A percentile compares a stretch with the other conserved stretches of the same genome.
phyloP scores from a whole-genome alignment of 306 rosid genomes.

The Fagus crenata region DNA sequence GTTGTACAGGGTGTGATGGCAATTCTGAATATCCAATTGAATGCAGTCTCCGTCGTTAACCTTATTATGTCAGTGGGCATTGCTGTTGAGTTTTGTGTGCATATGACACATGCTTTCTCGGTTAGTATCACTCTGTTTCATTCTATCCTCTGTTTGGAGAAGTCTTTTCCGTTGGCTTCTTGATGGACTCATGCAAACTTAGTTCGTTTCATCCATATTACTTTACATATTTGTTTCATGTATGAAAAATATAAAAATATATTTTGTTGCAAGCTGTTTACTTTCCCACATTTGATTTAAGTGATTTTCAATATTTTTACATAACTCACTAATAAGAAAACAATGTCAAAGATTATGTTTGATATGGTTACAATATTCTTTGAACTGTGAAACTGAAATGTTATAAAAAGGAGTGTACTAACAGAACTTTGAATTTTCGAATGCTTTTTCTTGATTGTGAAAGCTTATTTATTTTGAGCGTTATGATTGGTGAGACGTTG shows the following conservation, averaged over 20 bases:
- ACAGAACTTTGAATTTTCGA: background rate
- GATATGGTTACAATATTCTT: background rate
- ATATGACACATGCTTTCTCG: slow-evolving; percentile 82
- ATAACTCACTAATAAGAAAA: background rate
- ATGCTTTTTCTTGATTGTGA: background rate
- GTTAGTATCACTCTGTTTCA: slow-evolving; percentile 57
- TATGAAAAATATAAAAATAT: background rate
- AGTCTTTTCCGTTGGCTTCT: background rate
- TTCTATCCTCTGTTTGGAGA: background rate
- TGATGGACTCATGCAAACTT: background rate
- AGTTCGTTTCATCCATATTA: background rate
- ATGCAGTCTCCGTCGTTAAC: slow-evolving; percentile 94
- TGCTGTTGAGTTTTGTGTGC: slow-evolving; percentile 98
- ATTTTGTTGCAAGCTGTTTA: background rate
- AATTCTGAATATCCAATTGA: slow-evolving; percentile 85
- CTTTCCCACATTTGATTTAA: background rate
- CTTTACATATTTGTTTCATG: background rate
- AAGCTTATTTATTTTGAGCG: background rate
- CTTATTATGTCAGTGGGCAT: slow-evolving; percentile 98
- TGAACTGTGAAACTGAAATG: background rate
- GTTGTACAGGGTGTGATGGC: slow-evolving; percentile 92
- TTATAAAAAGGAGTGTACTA: background rate
- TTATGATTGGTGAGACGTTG: background rate
- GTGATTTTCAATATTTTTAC: background rate
- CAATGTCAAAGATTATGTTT: background rate